phyloP scores from a whole-genome alignment of 1,284 basidiomycete genomes.

The Ustilago sp. region DNA sequence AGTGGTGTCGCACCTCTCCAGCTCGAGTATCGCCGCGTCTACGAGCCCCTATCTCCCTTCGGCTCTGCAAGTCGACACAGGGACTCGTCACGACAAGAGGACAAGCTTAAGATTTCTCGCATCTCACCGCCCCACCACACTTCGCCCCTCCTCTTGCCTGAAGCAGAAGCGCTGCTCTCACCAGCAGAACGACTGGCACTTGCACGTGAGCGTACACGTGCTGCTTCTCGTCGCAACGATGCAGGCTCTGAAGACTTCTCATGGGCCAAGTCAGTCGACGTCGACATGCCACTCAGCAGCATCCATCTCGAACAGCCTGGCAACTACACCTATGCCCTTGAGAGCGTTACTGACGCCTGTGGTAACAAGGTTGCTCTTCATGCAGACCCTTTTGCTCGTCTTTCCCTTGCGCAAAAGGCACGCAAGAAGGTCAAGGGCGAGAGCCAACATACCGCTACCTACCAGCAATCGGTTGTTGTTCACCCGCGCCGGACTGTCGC shows the following conservation, averaged over 20 bases:
- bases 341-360: slow-evolving; percentile 63
- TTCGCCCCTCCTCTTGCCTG: slow-evolving; percentile 45
- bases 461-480: slow-evolving; percentile 76
- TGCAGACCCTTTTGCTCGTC: slow-evolving; percentile 8
- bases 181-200: slow-evolving; percentile 38
- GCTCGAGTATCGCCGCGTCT: slow-evolving; percentile 56
- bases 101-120: slow-evolving; percentile 44
- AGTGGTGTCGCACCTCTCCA: slow-evolving; percentile 62
- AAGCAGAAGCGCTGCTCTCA: slow-evolving; percentile 41
- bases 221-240: slow-evolving; percentile 31
- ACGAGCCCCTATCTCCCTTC: slow-evolving; percentile 24
- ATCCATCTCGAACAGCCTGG: slow-evolving; percentile 57
- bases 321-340: slow-evolving; percentile 57
- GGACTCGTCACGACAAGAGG: slow-evolving; percentile 23
- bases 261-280: slow-evolving; percentile 53
- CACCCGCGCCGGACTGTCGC: slow-evolving; percentile 80
- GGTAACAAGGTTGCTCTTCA: slow-evolving; percentile 53
- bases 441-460: slow-evolving; percentile 2
- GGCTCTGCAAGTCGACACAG: slow-evolving; percentile 11
- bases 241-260: slow-evolving; percentile 37
- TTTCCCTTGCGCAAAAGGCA: slow-evolving; percentile 42
- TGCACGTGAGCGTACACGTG: slow-evolving; percentile 39
- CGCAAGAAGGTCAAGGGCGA: slow-evolving; percentile 43
- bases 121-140: slow-evolving; percentile 52
- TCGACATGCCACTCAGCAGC: slow-evolving; percentile 57